Evolutionary conservation across 352 stramenopile species (phyloP), one percentile per base, ranked within the genome.

Genomic region (Blastocystis sp.): DNA sequence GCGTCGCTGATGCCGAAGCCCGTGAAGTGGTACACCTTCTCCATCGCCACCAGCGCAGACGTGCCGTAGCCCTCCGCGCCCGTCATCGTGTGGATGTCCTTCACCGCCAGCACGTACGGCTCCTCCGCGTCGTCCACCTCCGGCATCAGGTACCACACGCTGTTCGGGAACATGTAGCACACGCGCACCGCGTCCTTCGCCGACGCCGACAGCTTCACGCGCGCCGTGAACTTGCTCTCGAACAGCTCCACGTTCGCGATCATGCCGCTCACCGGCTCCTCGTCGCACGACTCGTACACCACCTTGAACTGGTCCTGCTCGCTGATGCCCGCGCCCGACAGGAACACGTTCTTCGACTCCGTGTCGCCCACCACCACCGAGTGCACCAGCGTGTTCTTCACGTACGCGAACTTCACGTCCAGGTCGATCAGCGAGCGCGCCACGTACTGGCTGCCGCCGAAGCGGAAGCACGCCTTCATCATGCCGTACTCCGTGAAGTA

Each of bases 391-490:
- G 33, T 37, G 61, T 85, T 62, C 37, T 13, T 33, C 29, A 85
- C 55, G 37, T 85, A 85, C 41, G 74, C 74, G 51, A 69, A 85
- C n/a, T 69, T 85, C 74, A 85, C 74, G 19, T 35, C 16, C n/a
- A 67, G 50, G 60, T 69, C 45, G 3, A 85, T 37, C 21, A 29
- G 31, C 4, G n/a, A n/a, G 51, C 74, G 74, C 24, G 13, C 55
- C 55, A 85, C 74, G 61, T 67, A 85, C 45, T 55, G n/a, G 2
- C 41, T 67, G 50, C 50, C 41, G 31, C 74, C 74, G 51, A 85
- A 85, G 51, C 74, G 74, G 74, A 85, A 85, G 74, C 74, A 85
- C 12, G 74, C 74, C 74, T 85, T 85, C 74, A 85, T 85, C 29
- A 33, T 1, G 24, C 74, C 74, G 13, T n/a, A 85, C 74, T 85